Percentiles rank a stretch among this genome's conserved stretches.
These are phyloP conservation scores for Allium sativum DNA, from an alignment of 106 monocot genomes.

Conservation along the genomic window DNA sequence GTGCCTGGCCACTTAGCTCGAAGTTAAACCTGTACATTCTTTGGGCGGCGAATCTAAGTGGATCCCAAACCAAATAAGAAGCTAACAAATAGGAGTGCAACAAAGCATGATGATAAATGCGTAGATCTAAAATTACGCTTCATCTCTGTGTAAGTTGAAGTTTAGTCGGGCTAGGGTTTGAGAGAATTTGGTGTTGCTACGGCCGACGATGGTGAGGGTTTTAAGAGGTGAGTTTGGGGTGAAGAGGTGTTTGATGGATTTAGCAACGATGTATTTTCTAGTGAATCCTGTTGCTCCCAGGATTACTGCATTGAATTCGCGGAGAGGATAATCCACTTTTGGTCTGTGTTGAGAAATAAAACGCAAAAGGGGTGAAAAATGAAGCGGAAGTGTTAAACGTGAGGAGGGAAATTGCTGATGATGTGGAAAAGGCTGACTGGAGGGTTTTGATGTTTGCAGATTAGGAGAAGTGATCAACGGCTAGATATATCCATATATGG, in stretches of 20 bases:
- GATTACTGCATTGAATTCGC: conserved; percentile 61
- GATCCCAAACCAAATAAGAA: background rate
- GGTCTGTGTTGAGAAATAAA: no score
- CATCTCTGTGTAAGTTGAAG: no score
- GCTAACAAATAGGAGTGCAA: conserved; percentile 3
- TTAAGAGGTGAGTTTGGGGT: conserved; percentile 30
- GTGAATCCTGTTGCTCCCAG: conserved; percentile 94
- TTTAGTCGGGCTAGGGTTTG: conserved; percentile 37
- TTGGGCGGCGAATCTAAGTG: conserved; percentile 21
- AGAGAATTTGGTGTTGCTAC: conserved; percentile 48
- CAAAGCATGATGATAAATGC: background rate
- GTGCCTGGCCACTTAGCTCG: conserved; percentile 58
- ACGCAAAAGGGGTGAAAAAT: no score
- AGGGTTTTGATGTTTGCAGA: no score
- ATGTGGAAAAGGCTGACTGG: no score
- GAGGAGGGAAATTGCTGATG: no score
- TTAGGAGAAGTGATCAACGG: no score
- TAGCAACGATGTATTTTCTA: conserved; percentile 71
- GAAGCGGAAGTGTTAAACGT: no score
- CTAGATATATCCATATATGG: no score
- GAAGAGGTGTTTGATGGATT: conserved; percentile 62
- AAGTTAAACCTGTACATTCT: conserved; percentile 60
- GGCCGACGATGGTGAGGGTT: conserved; percentile 79
- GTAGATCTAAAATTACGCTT: conserved; percentile 12
- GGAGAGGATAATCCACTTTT: background rate